phyloP scores from a whole-genome alignment of 1,139 yeast genomes.

The Magnusiomyces ingens region DNA sequence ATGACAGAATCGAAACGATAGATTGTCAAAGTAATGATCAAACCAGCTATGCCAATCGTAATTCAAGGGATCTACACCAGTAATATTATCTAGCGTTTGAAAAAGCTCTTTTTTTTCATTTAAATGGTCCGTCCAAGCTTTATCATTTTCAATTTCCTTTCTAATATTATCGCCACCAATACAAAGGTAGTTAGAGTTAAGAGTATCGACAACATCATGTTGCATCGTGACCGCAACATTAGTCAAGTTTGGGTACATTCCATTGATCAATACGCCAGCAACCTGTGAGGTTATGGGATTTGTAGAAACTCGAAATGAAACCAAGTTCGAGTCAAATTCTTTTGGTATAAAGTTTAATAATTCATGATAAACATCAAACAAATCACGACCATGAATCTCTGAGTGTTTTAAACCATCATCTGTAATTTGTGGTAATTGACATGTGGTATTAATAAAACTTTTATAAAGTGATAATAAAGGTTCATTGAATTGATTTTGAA shows the following conservation, averaged over 20 bases:
- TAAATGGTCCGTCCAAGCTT: slow-evolving; percentile 34
- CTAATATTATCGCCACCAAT: slow-evolving; percentile 27
- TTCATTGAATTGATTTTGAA: slow-evolving; percentile 21
- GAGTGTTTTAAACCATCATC: slow-evolving; percentile 36
- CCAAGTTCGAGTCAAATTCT: slow-evolving; percentile 27
- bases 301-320: slow-evolving; percentile 34
- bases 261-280: slow-evolving; percentile 32
- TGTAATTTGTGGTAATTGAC: slow-evolving; percentile 37
- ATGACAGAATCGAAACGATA: slow-evolving; percentile 36
- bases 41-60: slow-evolving; percentile 30
- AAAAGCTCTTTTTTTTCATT: slow-evolving; percentile 18
- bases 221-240: slow-evolving; percentile 12
- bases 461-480: slow-evolving; percentile 15
- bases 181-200: slow-evolving; percentile 34
- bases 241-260: slow-evolving; percentile 30
- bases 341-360: slow-evolving; percentile 29
- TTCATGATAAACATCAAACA: slow-evolving; percentile 33
- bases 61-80: slow-evolving; percentile 25
- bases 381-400: slow-evolving; percentile 34
- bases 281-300: slow-evolving; percentile 37
- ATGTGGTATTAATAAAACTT: slow-evolving; percentile 27
- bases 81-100: slow-evolving; percentile 22
- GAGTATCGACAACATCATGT: slow-evolving; percentile 28
- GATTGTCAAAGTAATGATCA: slow-evolving; percentile 39
- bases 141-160: slow-evolving; percentile 23